Percentiles rank a stretch among this genome's conserved stretches.
These are phyloP conservation scores for Bertia moriformis DNA, from an alignment of 2,329 filamentous ascomycete species.

Conservation along the genomic window DNA sequence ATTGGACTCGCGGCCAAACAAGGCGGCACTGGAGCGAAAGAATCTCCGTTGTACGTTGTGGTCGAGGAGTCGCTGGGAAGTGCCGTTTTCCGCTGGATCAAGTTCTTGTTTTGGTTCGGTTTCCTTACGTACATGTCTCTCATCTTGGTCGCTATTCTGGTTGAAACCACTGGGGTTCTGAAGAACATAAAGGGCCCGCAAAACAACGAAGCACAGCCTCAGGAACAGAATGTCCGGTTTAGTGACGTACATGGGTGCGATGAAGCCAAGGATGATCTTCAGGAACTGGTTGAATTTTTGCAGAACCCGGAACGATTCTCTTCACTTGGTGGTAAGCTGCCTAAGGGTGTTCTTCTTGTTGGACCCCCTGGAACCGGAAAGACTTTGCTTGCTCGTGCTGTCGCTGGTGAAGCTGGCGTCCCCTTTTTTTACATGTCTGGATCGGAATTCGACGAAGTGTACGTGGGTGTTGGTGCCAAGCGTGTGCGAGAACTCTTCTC, in stretches of 20 bases:
- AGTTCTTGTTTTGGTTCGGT: conserved; percentile 67
- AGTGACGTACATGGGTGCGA: conserved; percentile 91
- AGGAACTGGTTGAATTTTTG: conserved; percentile 92
- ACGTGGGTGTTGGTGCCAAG: conserved; percentile 92
- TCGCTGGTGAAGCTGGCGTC: conserved; percentile 90
- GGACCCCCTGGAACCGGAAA: conserved; percentile 96
- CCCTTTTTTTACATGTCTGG: conserved; percentile 99
- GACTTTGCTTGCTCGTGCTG: conserved; percentile 84
- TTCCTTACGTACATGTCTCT: conserved; percentile 68
- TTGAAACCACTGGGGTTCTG: conserved; percentile 67
- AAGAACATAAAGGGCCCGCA: conserved; percentile 63
- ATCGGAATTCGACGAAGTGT: conserved; percentile 95
- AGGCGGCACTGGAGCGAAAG: conserved; percentile 55
- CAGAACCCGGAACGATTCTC: conserved; percentile 88
- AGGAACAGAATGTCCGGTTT: conserved; percentile 84
- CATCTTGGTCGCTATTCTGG: conserved; percentile 64
- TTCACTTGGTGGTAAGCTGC: conserved; percentile 85
- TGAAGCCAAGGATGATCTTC: conserved; percentile 93
- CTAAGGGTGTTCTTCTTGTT: conserved; percentile 88
- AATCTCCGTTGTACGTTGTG: conserved; percentile 82
- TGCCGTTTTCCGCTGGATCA: conserved; percentile 78
- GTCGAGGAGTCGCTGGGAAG: conserved; percentile 77
- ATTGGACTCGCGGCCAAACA: conserved; percentile 33
- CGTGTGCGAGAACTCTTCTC: conserved; percentile 86
- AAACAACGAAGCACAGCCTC: conserved; percentile 75